These are phyloP conservation scores for Tremellales sp. DNA, from an alignment of 1,284 basidiomycete species.

Conservation along the genomic window DNA sequence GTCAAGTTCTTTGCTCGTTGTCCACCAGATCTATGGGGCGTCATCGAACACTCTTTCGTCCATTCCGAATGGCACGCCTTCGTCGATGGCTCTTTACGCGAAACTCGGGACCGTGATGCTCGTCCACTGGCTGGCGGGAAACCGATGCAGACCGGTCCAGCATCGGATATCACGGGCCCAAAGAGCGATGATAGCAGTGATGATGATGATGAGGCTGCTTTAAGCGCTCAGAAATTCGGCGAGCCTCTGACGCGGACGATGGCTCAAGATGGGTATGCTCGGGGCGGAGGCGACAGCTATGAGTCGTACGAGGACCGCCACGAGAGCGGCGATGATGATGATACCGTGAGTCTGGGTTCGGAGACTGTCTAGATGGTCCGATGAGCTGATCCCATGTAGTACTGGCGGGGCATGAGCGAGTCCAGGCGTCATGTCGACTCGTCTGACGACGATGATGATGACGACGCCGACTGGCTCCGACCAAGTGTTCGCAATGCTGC, in stretches of 20 bases:
- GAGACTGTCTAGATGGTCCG: not conserved
- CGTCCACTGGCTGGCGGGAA: slow-evolving; percentile 71
- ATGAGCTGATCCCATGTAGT: slow-evolving; percentile 14
- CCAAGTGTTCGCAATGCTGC: slow-evolving; percentile 17
- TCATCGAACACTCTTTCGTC: slow-evolving; percentile 63
- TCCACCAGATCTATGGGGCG: slow-evolving; percentile 68
- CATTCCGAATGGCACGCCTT: slow-evolving; percentile 83
- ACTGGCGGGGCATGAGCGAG: slow-evolving; percentile 22
- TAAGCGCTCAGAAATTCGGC: slow-evolving; percentile 27
- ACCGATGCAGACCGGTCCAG: slow-evolving; percentile 24
- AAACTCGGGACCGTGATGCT: slow-evolving; percentile 78
- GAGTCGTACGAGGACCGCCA: slow-evolving; percentile 25
- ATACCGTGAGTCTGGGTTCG: slow-evolving; percentile 6
- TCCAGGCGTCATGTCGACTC: slow-evolving; percentile 31
- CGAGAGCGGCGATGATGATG: slow-evolving; percentile 18
- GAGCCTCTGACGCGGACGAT: slow-evolving; percentile 37
- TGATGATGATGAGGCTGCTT: slow-evolving; percentile 27
- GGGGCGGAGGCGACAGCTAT: slow-evolving; percentile 11
- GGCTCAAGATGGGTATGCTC: slow-evolving; percentile 25
- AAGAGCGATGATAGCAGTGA: slow-evolving; percentile 19
- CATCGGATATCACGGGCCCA: not conserved
- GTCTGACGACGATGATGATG: slow-evolving; percentile 40
- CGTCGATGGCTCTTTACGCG: slow-evolving; percentile 72
- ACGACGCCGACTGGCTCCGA: slow-evolving; percentile 44
- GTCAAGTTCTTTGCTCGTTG: slow-evolving; percentile 63